Base-by-base conservation (phyloP, 1,139 yeast species). In the Candida dubliniensis region DNA sequence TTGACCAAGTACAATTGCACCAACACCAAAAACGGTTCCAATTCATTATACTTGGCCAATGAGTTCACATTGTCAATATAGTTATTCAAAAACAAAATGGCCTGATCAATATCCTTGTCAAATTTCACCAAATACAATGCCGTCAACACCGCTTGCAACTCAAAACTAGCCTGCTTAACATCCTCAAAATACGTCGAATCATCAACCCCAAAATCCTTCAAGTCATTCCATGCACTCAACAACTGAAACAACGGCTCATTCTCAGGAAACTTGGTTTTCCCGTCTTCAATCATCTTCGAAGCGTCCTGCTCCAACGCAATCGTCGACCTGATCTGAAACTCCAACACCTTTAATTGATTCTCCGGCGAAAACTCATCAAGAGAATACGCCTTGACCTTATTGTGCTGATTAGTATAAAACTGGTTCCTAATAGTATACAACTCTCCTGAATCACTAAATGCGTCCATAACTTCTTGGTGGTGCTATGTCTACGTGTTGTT, bases 401-500 rank as follows among this genome's bases (percentile, higher is more conserved):
- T 59, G 56, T 71, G 71, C 53, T 75, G 81, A 48, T 70, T 66
- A 33, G 79, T 71, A 56, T 65, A 74, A 58, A 75, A 76, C 52
- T 75, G 77, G 58, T 69, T 73, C 47, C 74, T 63, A 35, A 75
- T 63, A 40, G 68, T 68, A 58, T 66, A 74, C 31, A 74, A 59
- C 55, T 74, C 79, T 23, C 71, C 71, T 2, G 74, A 68, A 50
- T 70, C 75, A 40, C 68, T 61, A 47, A 68, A 69, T 38, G 63
- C 59, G 49, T 69, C 73, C 76, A 70, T 70, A 35, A 37, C 58
- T 11, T 8, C 12, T 30, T 36, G 34, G 44, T 43, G 24, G 34
- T 18, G 23, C 5, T n/a, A 5, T 18, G 23, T 18, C 23, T 18
- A 18, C 23, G 23, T 18, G 23, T 18, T 18, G 23, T 18, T 18